Conservation (phyloP, 805 yeast species). For the Ogataea thermomethanolica region DNA sequence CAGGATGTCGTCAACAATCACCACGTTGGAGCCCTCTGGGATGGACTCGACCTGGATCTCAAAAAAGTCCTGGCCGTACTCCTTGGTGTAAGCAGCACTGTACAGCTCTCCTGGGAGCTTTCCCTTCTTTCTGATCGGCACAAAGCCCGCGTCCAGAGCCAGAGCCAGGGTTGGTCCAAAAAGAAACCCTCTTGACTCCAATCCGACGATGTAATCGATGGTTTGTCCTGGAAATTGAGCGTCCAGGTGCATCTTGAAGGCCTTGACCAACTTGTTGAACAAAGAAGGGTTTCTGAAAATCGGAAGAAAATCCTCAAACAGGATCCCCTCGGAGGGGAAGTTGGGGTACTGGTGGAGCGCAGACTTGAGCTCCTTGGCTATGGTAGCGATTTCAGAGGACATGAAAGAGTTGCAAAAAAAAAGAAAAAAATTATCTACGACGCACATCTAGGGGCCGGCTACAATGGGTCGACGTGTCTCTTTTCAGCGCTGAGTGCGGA, state of each 20-base stretch:
- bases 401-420: conserved; percentile 1
- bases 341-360: conserved; percentile 80
- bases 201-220: conserved; percentile 87
- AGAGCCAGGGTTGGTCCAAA: conserved; percentile 96
- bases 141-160: conserved; percentile 83
- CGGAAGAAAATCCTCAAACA: conserved; percentile 96
- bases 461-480: too few relatives aligned
- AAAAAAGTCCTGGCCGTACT: conserved; percentile 87
- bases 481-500: too few relatives aligned
- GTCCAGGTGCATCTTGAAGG: conserved; percentile 73
- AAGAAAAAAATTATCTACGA: neutral
- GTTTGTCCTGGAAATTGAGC: conserved; percentile 45
- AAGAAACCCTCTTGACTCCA: conserved; percentile 95
- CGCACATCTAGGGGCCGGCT: neutral
- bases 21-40: conserved; percentile 73
- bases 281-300: conserved; percentile 79
- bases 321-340: conserved; percentile 89
- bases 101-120: conserved; percentile 86
- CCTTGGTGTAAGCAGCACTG: conserved; percentile 76
- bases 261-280: conserved; percentile 77
- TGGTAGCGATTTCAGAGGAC: conserved; percentile 25
- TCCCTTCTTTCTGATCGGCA: conserved; percentile 94
- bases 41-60: conserved; percentile 84
- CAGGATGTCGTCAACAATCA: conserved; percentile 92
- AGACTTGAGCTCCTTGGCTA: conserved; percentile 46